These are phyloP conservation scores for Rhodotorula glutinis DNA, from an alignment of 1,284 basidiomycete genomes.

Conservation along the genomic window DNA sequence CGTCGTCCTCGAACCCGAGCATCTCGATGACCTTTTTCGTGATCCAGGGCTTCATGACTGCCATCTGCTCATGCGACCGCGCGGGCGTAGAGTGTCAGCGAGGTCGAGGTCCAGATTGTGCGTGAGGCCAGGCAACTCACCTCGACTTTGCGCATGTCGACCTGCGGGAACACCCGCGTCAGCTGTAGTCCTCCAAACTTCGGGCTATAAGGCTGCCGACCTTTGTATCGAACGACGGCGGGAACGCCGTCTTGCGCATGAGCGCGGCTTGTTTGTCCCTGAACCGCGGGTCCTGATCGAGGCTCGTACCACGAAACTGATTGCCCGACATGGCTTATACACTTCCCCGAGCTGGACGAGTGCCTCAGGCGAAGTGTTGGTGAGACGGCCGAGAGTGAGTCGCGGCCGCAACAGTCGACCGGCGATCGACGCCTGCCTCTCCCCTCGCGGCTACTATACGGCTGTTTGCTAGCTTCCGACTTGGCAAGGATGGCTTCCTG, in stretches of 20 bases:
- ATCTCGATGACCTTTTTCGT: slow-evolving; percentile 84
- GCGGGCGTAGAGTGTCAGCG: too few species aligned
- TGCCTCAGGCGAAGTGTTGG: not conserved
- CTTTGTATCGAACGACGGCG: slow-evolving; percentile 82
- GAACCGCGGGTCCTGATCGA: slow-evolving; percentile 61
- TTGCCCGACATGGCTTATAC: not conserved
- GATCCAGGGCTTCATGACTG: slow-evolving; percentile 89
- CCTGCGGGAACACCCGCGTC: not conserved
- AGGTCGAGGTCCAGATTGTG: slow-evolving; percentile 10
- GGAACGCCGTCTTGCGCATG: slow-evolving; percentile 85
- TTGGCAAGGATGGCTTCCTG: slow-evolving; percentile 1
- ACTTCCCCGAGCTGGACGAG: not conserved
- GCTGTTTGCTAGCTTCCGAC: too few species aligned
- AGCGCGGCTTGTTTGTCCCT: slow-evolving; percentile 90
- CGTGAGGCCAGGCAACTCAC: not conserved
- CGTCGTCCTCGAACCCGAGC: slow-evolving; percentile 92
- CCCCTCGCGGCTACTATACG: too few species aligned
- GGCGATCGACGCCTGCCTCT: too few species aligned
- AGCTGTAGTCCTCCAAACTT: too few species aligned
- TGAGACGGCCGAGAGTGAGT: not conserved
- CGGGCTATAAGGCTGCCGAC: slow-evolving; percentile 45
- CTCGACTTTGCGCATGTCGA: slow-evolving; percentile 22
- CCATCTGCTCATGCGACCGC: slow-evolving; percentile 92
- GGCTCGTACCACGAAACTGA: slow-evolving; percentile 11
- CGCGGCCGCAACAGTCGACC: too few species aligned